phyloP scores from a whole-genome alignment of 2,329 filamentous ascomycete genomes.

The Monosporascus sp. region DNA sequence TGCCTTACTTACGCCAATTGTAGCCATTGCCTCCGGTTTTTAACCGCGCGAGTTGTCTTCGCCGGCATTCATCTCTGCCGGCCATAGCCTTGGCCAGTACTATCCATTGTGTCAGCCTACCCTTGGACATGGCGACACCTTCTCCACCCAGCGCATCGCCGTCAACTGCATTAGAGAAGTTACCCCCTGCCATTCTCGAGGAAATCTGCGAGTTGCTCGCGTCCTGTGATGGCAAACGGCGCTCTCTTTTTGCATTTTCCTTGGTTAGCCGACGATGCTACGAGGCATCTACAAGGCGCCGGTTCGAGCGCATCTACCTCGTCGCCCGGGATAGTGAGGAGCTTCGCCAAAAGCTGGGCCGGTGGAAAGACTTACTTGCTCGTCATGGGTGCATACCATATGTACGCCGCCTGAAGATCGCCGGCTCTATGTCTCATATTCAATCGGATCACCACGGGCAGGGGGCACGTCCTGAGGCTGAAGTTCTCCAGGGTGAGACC shows the following conservation, averaged over 20 bases:
- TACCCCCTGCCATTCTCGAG: background rate
- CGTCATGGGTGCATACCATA: background rate
- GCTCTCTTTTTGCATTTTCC: background rate
- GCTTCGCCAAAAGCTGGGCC: background rate
- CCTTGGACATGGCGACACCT: background rate
- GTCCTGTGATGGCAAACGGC: background rate
- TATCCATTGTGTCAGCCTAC: background rate
- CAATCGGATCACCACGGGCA: too few species aligned
- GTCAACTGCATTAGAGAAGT: background rate
- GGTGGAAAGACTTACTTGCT: background rate
- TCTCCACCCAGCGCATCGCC: background rate
- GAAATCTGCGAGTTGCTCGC: background rate
- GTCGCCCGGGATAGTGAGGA: background rate
- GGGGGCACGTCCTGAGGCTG: background rate
- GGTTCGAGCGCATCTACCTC: background rate
- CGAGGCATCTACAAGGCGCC: background rate
- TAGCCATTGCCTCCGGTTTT: too few species aligned
- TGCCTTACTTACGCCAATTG: too few species aligned
- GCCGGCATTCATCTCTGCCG: background rate
- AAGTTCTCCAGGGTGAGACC: background rate
- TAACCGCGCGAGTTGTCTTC: background rate
- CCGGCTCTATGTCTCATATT: background rate
- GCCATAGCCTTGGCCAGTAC: background rate
- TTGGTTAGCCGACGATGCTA: background rate
- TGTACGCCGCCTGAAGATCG: background rate